A percentile compares a stretch with the other conserved stretches of the same genome.
phyloP scores from a whole-genome alignment of 225 moss, liverwort and hornwort genomes.

The Bryoerythrophyllum caledonicum region DNA sequence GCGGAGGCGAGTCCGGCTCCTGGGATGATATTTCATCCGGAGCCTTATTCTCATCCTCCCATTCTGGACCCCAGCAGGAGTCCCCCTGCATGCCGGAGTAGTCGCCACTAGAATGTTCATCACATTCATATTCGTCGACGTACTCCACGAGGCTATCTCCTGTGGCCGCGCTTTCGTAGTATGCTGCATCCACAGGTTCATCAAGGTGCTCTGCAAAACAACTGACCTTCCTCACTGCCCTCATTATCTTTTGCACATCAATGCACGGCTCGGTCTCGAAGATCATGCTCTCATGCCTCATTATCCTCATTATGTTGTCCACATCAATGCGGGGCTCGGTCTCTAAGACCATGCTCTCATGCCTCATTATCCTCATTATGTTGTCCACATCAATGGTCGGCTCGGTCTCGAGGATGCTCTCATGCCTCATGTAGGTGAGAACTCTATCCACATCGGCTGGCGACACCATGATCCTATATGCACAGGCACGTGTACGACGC shows the following conservation, averaged over 20 bases:
- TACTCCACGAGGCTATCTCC: neutral
- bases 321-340: too few relatives aligned
- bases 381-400: neutral
- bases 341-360: too few relatives aligned
- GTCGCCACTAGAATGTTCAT: neutral
- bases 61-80: constrained; percentile 15
- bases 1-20: neutral
- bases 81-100: constrained; percentile 6
- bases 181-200: neutral
- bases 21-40: neutral
- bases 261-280: too few relatives aligned
- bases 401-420: neutral
- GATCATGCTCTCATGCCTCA: too few relatives aligned
- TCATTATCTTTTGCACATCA: neutral
- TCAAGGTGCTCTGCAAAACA: neutral
- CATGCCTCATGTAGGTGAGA: neutral
- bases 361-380: neutral
- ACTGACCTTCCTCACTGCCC: neutral
- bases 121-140: constrained; percentile 2
- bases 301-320: too few relatives aligned
- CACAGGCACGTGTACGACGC: neutral
- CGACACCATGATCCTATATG: neutral
- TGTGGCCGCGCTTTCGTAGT: neutral
- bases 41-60: neutral
- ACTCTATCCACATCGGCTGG: neutral